Percentiles rank a stretch among this genome's conserved stretches.
Conservation (phyloP, 306 rosid species). For the Datisca glomerata region DNA sequence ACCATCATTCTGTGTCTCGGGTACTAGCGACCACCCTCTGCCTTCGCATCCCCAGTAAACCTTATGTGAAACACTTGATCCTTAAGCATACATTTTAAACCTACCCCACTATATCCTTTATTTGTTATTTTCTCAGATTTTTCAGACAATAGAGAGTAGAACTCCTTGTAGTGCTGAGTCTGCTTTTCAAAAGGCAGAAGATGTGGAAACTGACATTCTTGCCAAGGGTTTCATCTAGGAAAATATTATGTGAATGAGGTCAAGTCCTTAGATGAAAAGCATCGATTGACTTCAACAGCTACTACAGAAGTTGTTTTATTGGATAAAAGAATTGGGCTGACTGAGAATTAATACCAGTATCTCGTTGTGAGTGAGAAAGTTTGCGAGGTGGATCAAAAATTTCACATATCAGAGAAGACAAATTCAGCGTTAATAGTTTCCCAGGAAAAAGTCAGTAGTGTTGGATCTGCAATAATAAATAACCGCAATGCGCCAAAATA, state of each 20-base stretch:
- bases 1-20: background rate
- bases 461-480: conserved; percentile 53
- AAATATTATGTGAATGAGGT: conserved; percentile 45
- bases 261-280: conserved; percentile 51
- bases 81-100: background rate
- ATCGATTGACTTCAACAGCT: conserved; percentile 37
- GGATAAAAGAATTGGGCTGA: conserved; percentile 55
- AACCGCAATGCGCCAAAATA: conserved; percentile 38
- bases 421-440: conserved; percentile 38
- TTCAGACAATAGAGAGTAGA: conserved; percentile 23
- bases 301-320: conserved; percentile 40
- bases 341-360: conserved; percentile 46
- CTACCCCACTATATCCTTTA: background rate
- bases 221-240: conserved; percentile 58
- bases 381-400: conserved; percentile 47
- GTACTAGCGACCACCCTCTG: background rate
- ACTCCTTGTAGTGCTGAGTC: conserved; percentile 20
- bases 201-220: conserved; percentile 48
- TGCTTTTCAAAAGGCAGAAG: conserved; percentile 38
- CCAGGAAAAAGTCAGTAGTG: conserved; percentile 29
- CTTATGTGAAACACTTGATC: background rate
- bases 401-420: conserved; percentile 55
- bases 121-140: conserved; percentile 1
- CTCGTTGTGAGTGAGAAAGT: conserved; percentile 37
- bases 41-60: background rate